phyloP scores from a whole-genome alignment of 345 rosid genomes.

The Ceriops tagal region DNA sequence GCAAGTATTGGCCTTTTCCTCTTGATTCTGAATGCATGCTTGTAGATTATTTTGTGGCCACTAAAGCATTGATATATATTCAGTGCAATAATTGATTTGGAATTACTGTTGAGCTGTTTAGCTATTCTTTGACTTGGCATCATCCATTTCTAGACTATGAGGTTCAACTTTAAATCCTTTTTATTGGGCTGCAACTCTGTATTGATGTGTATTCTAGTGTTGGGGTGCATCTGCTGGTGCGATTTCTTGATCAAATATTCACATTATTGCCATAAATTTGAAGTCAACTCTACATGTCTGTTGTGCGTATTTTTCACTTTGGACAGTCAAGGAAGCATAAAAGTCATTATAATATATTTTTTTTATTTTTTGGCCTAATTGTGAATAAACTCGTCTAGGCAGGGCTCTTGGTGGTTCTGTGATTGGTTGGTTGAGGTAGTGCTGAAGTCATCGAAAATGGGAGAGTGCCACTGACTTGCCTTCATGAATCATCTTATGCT shows the following conservation, averaged over 20 bases:
- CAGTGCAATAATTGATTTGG: background rate
- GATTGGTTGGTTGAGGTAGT: constrained; percentile 52
- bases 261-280: background rate
- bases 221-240: constrained; percentile 93
- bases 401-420: constrained; percentile 77
- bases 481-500: background rate
- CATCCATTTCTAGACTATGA: background rate
- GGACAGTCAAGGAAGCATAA: too few relatives aligned
- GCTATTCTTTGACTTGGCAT: background rate
- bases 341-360: too few relatives aligned
- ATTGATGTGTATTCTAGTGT: constrained; percentile 35
- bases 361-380: too few relatives aligned
- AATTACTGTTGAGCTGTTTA: background rate
- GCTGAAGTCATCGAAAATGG: background rate
- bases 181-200: too few relatives aligned
- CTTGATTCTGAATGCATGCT: background rate
- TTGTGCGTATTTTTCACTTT: background rate
- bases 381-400: too few relatives aligned
- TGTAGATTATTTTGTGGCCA: background rate
- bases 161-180: background rate
- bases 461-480: background rate
- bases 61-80: background rate
- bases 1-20: background rate
- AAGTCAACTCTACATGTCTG: background rate
- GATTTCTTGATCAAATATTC: constrained; percentile 11